Conservation (phyloP, 306 rosid genomes). For the Corylus avellana region DNA sequence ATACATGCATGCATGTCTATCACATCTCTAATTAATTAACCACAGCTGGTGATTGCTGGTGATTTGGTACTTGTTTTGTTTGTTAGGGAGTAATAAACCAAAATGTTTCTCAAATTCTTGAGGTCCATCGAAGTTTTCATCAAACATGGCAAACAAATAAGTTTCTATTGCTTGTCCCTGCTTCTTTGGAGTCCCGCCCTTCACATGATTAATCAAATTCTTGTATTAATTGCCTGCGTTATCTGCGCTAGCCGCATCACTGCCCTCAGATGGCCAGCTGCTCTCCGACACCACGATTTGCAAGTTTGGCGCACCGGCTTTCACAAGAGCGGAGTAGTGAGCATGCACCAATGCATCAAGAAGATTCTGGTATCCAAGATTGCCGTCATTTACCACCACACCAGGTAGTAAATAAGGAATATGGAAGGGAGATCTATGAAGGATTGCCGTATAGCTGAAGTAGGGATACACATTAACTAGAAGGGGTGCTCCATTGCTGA, state of each 20-base stretch:
- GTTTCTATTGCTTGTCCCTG: conserved; percentile 36
- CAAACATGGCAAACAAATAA: conserved; percentile 50
- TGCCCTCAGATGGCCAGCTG: conserved; percentile 75
- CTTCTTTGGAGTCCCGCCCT: conserved; percentile 52
- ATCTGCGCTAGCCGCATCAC: conserved; percentile 16
- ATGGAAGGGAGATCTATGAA: conserved; percentile 15
- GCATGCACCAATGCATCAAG: conserved; percentile 57
- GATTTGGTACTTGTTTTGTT: conserved; percentile 42
- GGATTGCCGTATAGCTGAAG: conserved; percentile 19
- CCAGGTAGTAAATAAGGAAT: conserved; percentile 52
- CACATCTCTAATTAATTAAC: background rate
- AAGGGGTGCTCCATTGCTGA: conserved; percentile 49
- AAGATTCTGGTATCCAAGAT: conserved; percentile 39
- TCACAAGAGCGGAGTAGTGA: conserved; percentile 27
- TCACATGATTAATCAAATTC: conserved; percentile 54
- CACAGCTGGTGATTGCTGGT: conserved; percentile 25
- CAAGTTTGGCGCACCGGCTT: conserved; percentile 33
- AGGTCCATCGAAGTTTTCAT: conserved; percentile 32
- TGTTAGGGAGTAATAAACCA: conserved; percentile 36
- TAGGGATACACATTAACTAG: conserved; percentile 71
- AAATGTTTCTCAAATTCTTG: conserved; percentile 36
- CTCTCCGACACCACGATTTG: conserved; percentile 63
- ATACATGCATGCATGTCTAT: too few species aligned
- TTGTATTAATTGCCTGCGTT: conserved; percentile 46
- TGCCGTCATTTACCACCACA: conserved; percentile 23